Conservation (phyloP, 192 early-diverging fungal genomes). For the Pilaira anomala region DNA sequence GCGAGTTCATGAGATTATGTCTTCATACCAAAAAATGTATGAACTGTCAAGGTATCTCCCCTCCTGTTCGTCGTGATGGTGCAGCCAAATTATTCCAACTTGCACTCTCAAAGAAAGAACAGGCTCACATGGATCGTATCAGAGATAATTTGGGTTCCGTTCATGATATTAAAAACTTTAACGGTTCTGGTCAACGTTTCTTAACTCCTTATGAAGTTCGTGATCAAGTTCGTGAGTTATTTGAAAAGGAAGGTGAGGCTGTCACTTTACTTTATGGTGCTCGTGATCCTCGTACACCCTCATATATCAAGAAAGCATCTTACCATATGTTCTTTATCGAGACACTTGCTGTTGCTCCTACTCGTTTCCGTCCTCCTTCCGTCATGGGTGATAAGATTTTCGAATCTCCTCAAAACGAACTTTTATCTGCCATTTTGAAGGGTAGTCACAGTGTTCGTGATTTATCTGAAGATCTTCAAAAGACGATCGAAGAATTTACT, state of each 20-base stretch:
- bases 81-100: conserved; percentile 82
- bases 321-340: conserved; percentile 94
- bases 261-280: conserved; percentile 81
- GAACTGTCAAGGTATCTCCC: conserved; percentile 61
- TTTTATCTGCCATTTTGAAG: conserved; percentile 81
- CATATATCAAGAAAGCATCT: conserved; percentile 40
- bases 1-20: conserved; percentile 46
- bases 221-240: conserved; percentile 72
- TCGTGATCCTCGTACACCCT: conserved; percentile 46
- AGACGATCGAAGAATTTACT: conserved; percentile 14
- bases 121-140: conserved; percentile 47
- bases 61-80: conserved; percentile 79
- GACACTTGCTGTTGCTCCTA: conserved; percentile 86
- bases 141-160: conserved; percentile 33
- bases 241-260: conserved; percentile 71
- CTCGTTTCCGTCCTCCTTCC: conserved; percentile 89
- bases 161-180: conserved; percentile 36
- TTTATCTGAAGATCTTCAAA: conserved; percentile 41
- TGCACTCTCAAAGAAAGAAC: conserved; percentile 64
- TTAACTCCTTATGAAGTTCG: conserved; percentile 79
- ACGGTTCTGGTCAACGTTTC: conserved; percentile 38
- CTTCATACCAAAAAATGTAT: conserved; percentile 50
- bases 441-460: conserved; percentile 66
- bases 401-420: conserved; percentile 95
- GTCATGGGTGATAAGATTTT: conserved; percentile 85